These are phyloP conservation scores for Cutaneotrichosporon sp. DNA, from an alignment of 1,284 basidiomycete species.

Conservation along the genomic window DNA sequence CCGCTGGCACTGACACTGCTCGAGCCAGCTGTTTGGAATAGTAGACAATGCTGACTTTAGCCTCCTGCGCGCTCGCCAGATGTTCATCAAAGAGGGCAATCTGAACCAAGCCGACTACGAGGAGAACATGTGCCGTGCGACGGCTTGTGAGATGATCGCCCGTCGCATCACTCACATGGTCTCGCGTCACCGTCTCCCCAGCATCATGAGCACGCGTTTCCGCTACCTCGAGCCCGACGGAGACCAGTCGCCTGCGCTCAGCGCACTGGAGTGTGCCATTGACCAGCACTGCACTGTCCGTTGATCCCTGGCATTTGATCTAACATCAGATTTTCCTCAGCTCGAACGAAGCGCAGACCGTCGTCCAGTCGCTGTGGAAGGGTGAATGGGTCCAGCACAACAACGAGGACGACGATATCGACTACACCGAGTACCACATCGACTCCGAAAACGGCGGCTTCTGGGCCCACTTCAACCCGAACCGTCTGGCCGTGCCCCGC, in stretches of 20 bases:
- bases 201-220: constrained; percentile 72
- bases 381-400: constrained; percentile 78
- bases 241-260: constrained; percentile 68
- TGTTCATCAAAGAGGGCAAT: constrained; percentile 63
- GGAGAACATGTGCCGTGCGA: constrained; percentile 78
- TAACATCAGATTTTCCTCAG: constrained; percentile 72
- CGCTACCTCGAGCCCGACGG: constrained; percentile 71
- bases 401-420: constrained; percentile 58
- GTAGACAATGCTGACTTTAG: constrained; percentile 59
- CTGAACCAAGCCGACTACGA: constrained; percentile 68
- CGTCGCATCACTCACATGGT: constrained; percentile 71
- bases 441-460: constrained; percentile 56
- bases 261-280: constrained; percentile 77
- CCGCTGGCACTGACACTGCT: constrained; percentile 11
- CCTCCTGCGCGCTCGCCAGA: constrained; percentile 72
- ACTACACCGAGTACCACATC: constrained; percentile 52
- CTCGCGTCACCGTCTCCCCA: constrained; percentile 63
- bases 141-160: constrained; percentile 84
- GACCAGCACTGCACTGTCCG: constrained; percentile 62
- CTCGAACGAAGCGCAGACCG: constrained; percentile 78
- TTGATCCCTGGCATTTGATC: neutral
- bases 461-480: constrained; percentile 70
- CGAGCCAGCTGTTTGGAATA: neutral
- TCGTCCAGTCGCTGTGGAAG: constrained; percentile 64
- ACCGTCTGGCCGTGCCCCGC: constrained; percentile 81